Evolutionary conservation across 345 rosid genomes (phyloP).

Genomic region (Microthlaspi erraticum): DNA sequence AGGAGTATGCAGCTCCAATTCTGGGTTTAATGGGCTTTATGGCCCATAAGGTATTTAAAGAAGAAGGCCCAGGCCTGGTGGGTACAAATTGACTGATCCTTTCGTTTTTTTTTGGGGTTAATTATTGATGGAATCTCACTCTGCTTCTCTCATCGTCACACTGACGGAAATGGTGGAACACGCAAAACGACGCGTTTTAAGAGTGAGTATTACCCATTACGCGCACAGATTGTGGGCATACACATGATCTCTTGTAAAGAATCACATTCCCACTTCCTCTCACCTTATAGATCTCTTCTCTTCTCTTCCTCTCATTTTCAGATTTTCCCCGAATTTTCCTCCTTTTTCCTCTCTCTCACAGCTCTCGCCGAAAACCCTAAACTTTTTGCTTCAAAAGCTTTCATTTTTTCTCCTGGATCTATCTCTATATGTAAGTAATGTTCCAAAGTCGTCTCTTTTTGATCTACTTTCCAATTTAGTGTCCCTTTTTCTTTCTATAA

Average conservation of each 20-base stretch:
- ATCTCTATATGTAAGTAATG: slow-evolving; percentile 27
- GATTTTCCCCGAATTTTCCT: background rate
- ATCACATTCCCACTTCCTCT: slow-evolving; percentile 31
- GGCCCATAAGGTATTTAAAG: background rate
- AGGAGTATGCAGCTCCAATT: background rate
- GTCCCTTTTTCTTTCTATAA: slow-evolving; percentile 13
- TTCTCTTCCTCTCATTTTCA: slow-evolving; percentile 27
- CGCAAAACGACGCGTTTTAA: slow-evolving; percentile 43
- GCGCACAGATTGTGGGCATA: slow-evolving; percentile 19
- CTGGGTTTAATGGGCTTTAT: background rate
- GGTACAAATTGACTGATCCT: background rate
- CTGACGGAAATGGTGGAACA: slow-evolving; percentile 44
- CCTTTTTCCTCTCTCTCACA: background rate
- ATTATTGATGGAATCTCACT: slow-evolving; percentile 3
- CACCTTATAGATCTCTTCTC: slow-evolving; percentile 32
- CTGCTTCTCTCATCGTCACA: slow-evolving; percentile 1
- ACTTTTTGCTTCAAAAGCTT: background rate
- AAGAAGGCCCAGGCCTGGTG: slow-evolving; percentile 1
- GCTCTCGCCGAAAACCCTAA: background rate
- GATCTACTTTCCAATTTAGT: slow-evolving; percentile 14
- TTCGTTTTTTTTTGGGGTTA: too few species aligned
- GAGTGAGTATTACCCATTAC: slow-evolving; percentile 2
- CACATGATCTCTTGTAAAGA: slow-evolving; percentile 43
- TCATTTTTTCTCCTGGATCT: slow-evolving; percentile 12
- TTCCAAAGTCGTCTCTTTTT: slow-evolving; percentile 37